Evolutionary conservation across 164 flowering plant species (phyloP).

Genomic region (Aristolochia fimbriata): DNA sequence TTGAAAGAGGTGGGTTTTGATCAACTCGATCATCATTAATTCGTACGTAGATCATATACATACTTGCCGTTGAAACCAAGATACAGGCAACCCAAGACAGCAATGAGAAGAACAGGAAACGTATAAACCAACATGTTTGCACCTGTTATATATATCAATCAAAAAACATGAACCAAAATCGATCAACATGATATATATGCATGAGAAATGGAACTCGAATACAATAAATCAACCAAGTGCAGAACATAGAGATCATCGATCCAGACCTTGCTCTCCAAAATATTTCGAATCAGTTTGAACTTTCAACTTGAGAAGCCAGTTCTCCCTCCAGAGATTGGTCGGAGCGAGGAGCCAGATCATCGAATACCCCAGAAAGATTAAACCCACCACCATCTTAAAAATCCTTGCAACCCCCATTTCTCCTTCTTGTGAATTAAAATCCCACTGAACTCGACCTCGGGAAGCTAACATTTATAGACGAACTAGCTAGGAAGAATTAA

Average conservation of each 20-base stretch:
- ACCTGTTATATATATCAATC: constrained; percentile 27
- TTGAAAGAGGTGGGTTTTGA: neutral
- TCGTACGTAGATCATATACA: too few species aligned
- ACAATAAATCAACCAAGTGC: too few species aligned
- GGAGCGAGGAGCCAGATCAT: constrained; percentile 6
- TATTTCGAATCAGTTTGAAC: neutral
- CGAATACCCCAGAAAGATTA: constrained; percentile 8
- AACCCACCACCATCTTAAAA: constrained; percentile 1
- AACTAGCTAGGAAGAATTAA: too few species aligned
- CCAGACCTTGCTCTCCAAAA: constrained; percentile 1
- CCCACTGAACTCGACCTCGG: too few species aligned
- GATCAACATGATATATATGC: too few species aligned
- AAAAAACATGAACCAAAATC: neutral
- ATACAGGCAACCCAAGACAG: constrained; percentile 50
- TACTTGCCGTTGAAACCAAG: constrained; percentile 32
- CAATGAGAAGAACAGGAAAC: constrained; percentile 46
- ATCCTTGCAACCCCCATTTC: neutral
- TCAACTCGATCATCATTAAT: too few species aligned
- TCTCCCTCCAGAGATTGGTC: constrained; percentile 3
- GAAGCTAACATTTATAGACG: too few species aligned
- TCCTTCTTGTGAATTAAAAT: neutral
- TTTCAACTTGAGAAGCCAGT: constrained; percentile 3
- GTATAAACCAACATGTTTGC: constrained; percentile 29
- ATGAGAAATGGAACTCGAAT: neutral
- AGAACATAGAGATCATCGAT: too few species aligned